These are phyloP conservation scores for Rhizophlyctis rosea DNA, from an alignment of 192 early-diverging fungal species.

Conservation along the genomic window DNA sequence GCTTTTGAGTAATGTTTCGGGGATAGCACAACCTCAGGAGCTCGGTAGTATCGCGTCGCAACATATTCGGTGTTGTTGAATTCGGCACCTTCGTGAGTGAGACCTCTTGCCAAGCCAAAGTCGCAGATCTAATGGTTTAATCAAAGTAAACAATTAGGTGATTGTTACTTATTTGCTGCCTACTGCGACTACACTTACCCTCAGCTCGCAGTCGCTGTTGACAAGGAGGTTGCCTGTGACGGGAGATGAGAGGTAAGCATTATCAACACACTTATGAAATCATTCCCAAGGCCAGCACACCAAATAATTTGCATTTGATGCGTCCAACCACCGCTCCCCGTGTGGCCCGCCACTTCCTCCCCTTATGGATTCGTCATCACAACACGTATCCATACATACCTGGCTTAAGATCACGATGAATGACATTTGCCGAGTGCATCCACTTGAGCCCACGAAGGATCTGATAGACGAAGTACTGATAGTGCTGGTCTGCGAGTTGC, in stretches of 20 bases:
- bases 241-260: constrained; percentile 2
- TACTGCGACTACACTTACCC: constrained; percentile 18
- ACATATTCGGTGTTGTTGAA: constrained; percentile 56
- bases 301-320: too few relatives aligned
- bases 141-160: too few relatives aligned
- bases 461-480: constrained; percentile 99
- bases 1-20: constrained; percentile 55
- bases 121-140: constrained; percentile 55
- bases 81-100: constrained; percentile 29
- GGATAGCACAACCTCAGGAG: constrained; percentile 55
- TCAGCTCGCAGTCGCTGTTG: constrained; percentile 55
- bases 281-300: not conserved
- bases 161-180: too few relatives aligned
- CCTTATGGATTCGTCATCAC: too few relatives aligned
- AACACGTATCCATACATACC: constrained; percentile 19
- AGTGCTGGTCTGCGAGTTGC: constrained; percentile 92
- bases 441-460: constrained; percentile 95
- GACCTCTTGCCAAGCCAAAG: constrained; percentile 53
- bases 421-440: constrained; percentile 96
- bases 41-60: constrained; percentile 56
- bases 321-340: too few relatives aligned
- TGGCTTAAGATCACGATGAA: constrained; percentile 98
- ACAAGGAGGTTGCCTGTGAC: constrained; percentile 47
- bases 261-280: not conserved
- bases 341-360: too few relatives aligned